A percentile compares a stretch with the other conserved stretches of the same genome.
phyloP scores from a whole-genome alignment of 352 stramenopile species.

The Phytopythium chamaehyphon region DNA sequence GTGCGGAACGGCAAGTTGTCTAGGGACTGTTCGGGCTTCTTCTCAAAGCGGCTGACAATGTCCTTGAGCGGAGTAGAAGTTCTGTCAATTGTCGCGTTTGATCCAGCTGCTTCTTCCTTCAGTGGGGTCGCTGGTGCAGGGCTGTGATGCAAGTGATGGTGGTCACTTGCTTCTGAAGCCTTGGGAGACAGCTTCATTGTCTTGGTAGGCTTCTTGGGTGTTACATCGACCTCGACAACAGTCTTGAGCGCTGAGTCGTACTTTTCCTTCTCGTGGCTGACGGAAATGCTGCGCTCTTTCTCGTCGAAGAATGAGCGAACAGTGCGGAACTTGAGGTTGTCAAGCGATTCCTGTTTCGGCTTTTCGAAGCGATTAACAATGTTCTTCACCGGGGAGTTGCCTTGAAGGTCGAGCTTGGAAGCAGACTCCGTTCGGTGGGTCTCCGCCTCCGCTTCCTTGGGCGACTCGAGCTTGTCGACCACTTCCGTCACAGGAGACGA shows the following conservation, averaged over 20 bases:
- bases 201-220: not conserved
- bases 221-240: constrained; percentile 17
- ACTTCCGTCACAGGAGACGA: constrained; percentile 12
- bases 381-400: constrained; percentile 33
- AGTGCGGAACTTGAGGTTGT: constrained; percentile 44
- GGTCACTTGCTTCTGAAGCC: not conserved
- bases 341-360: constrained; percentile 44
- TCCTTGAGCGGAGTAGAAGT: constrained; percentile 20
- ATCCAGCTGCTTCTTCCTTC: not conserved
- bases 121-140: not conserved
- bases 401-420: constrained; percentile 20
- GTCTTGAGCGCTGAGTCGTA: constrained; percentile 19
- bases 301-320: constrained; percentile 54
- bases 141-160: not conserved
- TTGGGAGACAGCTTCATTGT: not conserved
- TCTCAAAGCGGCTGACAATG: constrained; percentile 42
- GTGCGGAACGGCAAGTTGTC: constrained; percentile 49
- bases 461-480: constrained; percentile 24
- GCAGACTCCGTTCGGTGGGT: constrained; percentile 28
- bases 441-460: constrained; percentile 11
- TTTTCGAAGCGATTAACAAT: constrained; percentile 53
- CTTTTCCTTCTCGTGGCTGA: constrained; percentile 30
- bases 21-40: constrained; percentile 37
- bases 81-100: not conserved
- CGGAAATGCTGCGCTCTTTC: constrained; percentile 28